These are phyloP conservation scores for Picea abies DNA, from an alignment of 83 land plant species.

Conservation along the genomic window DNA sequence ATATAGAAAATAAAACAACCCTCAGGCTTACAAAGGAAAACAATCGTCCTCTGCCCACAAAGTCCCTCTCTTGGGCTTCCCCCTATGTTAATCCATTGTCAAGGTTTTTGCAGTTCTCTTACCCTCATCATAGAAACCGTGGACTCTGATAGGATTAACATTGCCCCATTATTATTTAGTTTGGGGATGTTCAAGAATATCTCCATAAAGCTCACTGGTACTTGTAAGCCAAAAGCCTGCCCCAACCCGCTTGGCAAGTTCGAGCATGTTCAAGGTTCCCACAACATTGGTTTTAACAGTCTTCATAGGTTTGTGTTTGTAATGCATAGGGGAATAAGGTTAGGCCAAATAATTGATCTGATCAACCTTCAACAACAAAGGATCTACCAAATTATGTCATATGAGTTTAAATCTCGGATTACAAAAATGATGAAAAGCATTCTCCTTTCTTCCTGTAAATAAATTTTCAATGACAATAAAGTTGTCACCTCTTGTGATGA, in stretches of 20 bases:
- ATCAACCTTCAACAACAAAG: constrained; percentile 88
- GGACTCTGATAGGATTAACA: constrained; percentile 79
- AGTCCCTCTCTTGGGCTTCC: too few species aligned
- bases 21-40: too few species aligned
- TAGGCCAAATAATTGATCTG: constrained; percentile 98
- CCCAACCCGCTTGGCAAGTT: constrained; percentile 88
- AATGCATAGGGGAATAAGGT: constrained; percentile 97
- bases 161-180: constrained; percentile 85
- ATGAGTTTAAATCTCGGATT: constrained; percentile 91
- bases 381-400: constrained; percentile 94
- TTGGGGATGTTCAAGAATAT: constrained; percentile 96
- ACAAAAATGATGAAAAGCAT: constrained; percentile 88
- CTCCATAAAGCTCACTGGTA: constrained; percentile 95
- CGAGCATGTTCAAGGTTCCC: constrained; percentile 94
- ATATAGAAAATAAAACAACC: too few species aligned
- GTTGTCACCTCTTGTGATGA: constrained; percentile 79
- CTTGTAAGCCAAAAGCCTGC: constrained; percentile 85
- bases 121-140: too few species aligned
- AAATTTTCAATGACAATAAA: constrained; percentile 96
- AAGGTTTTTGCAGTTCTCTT: too few species aligned
- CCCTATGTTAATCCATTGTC: too few species aligned
- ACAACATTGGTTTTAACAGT: constrained; percentile 98
- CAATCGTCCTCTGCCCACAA: too few species aligned
- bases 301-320: constrained; percentile 94
- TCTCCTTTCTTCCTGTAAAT: constrained; percentile 96